A percentile compares a stretch with the other conserved stretches of the same genome.
Conservation (phyloP, 2,329 filamentous ascomycete species). For the Diaporthe longicolla region DNA sequence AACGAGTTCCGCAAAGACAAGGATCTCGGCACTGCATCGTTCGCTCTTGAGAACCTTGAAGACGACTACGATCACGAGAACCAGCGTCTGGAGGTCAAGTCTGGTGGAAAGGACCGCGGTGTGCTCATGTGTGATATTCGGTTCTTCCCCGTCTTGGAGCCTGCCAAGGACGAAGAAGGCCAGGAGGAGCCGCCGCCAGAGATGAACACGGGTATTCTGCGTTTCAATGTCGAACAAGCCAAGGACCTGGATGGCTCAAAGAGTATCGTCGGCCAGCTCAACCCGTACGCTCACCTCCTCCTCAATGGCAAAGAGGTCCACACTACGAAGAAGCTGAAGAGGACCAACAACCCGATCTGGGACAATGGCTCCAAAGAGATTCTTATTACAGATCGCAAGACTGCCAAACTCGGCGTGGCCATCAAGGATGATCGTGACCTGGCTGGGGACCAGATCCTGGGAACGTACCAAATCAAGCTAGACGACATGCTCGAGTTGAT, state of each 20-base stretch:
- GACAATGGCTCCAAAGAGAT: conserved; percentile 93
- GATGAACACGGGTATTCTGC: conserved; percentile 92
- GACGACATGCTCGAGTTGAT: conserved; percentile 93
- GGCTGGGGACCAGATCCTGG: conserved; percentile 84
- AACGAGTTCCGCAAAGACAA: conserved; percentile 98
- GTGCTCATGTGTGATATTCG: conserved; percentile 85
- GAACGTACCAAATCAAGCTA: conserved; percentile 94
- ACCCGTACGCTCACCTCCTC: conserved; percentile 89
- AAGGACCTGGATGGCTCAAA: conserved; percentile 95
- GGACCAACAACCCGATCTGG: conserved; percentile 98
- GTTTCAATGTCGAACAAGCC: conserved; percentile 94
- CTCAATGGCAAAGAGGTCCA: conserved; percentile 95
- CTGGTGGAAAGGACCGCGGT: conserved; percentile 87
- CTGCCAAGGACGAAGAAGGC: conserved; percentile 80
- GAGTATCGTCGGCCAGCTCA: conserved; percentile 91
- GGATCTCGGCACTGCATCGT: conserved; percentile 89
- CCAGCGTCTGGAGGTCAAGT: conserved; percentile 84
- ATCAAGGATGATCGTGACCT: conserved; percentile 97
- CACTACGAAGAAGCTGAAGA: conserved; percentile 91
- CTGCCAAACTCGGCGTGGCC: conserved; percentile 89
- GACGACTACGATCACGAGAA: conserved; percentile 85
- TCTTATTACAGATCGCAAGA: conserved; percentile 92
- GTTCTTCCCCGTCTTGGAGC: conserved; percentile 93
- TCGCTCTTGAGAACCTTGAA: conserved; percentile 86
- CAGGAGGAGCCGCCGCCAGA: conserved; percentile 86